These are phyloP conservation scores for Diaporthe batatas DNA, from an alignment of 2,329 filamentous ascomycete genomes.

Conservation along the genomic window DNA sequence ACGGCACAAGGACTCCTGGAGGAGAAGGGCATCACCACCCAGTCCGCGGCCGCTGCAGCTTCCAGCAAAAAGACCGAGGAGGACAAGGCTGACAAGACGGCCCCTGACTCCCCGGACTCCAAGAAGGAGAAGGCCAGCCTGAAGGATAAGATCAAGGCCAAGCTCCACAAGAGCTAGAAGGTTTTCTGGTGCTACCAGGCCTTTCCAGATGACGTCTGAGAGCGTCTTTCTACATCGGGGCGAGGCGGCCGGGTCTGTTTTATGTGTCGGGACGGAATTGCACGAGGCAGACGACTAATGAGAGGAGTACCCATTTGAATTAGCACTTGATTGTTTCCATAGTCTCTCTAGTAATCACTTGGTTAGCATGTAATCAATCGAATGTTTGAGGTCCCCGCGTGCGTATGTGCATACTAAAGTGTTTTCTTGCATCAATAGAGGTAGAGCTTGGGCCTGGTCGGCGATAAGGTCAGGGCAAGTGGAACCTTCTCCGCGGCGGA, in stretches of 20 bases:
- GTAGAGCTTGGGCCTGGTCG: not conserved
- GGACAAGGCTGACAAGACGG: conserved; percentile 44
- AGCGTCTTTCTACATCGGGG: not conserved
- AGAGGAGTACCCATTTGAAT: conserved; percentile 38
- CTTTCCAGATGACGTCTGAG: conserved; percentile 25
- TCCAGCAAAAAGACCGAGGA: conserved; percentile 39
- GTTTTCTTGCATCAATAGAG: too few species aligned
- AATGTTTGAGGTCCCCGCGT: too few species aligned
- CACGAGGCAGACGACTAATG: conserved; percentile 18
- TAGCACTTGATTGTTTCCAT: conserved; percentile 35
- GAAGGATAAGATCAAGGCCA: conserved; percentile 76
- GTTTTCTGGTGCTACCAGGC: conserved; percentile 33
- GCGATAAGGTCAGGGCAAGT: not conserved
- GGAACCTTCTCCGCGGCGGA: not conserved
- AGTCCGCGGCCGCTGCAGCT: conserved; percentile 43
- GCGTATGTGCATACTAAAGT: too few species aligned
- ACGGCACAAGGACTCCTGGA: conserved; percentile 64
- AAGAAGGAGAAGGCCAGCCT: conserved; percentile 64
- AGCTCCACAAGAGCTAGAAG: conserved; percentile 67
- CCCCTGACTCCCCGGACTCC: conserved; percentile 46
- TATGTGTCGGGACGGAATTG: not conserved
- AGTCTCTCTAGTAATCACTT: conserved; percentile 24
- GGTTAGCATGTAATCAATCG: conserved; percentile 21
- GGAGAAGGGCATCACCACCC: conserved; percentile 61
- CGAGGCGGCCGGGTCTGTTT: not conserved